Evolutionary conservation across 2,329 filamentous ascomycete genomes (phyloP).

Genomic region (Stagonosporopsis rhizophila): DNA sequence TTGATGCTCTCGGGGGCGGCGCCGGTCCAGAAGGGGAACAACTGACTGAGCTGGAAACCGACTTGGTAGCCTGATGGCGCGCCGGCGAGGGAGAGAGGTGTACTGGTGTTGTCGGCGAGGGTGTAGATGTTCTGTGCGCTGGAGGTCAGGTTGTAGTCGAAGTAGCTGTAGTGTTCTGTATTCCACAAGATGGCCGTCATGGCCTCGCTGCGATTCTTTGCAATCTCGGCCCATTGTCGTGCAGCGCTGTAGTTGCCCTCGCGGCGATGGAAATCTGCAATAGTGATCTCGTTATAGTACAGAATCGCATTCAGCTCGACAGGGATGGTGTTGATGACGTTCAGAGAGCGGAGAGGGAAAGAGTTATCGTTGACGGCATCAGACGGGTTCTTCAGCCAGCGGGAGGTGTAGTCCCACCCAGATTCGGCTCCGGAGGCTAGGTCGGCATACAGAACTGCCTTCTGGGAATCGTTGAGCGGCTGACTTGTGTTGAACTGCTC

Average conservation of each 20-base stretch:
- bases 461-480: conserved; percentile 61
- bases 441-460: conserved; percentile 64
- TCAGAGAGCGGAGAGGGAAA: conserved; percentile 71
- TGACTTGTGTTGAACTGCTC: conserved; percentile 63
- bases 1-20: conserved; percentile 65
- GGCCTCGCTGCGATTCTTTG: conserved; percentile 63
- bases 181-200: conserved; percentile 73
- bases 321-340: conserved; percentile 64
- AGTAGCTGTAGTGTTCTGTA: conserved; percentile 67
- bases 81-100: conserved; percentile 44
- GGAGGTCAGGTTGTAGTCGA: conserved; percentile 72
- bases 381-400: conserved; percentile 64
- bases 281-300: conserved; percentile 69
- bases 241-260: conserved; percentile 61
- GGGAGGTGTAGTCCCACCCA: conserved; percentile 68
- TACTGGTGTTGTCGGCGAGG: conserved; percentile 52
- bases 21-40: conserved; percentile 74
- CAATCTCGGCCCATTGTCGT: conserved; percentile 58
- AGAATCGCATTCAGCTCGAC: conserved; percentile 74
- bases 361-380: conserved; percentile 67
- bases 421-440: conserved; percentile 71
- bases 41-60: conserved; percentile 65
- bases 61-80: conserved; percentile 65
- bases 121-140: conserved; percentile 63
- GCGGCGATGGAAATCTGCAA: conserved; percentile 61